phyloP scores from a whole-genome alignment of 192 early-diverging fungal genomes.

The Gigaspora rosea region DNA sequence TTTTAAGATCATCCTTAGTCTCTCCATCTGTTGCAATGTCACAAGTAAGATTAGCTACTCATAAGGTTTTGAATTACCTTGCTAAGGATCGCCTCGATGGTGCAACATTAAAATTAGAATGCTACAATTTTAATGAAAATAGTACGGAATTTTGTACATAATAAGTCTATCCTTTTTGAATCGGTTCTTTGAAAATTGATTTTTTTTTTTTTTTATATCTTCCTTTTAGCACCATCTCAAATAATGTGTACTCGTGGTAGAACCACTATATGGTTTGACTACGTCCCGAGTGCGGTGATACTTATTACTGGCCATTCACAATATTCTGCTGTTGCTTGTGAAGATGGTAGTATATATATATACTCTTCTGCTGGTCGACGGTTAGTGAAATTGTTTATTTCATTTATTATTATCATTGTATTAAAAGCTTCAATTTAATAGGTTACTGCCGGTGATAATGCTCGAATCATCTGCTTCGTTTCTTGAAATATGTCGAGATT shows the following conservation, averaged over 20 bases:
- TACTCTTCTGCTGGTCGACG: slow-evolving; percentile 71
- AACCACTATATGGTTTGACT: slow-evolving; percentile 59
- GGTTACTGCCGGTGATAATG: slow-evolving; percentile 67
- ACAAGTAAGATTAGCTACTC: slow-evolving; percentile 49
- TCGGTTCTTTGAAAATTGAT: slow-evolving; percentile 36
- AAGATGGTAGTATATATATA: slow-evolving; percentile 65
- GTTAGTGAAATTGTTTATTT: slow-evolving; percentile 38
- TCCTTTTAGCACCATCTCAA: slow-evolving; percentile 20
- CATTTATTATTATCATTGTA: not conserved
- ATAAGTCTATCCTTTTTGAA: slow-evolving; percentile 4
- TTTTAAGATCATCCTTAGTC: slow-evolving; percentile 39
- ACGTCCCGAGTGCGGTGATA: slow-evolving; percentile 58
- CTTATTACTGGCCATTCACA: slow-evolving; percentile 58
- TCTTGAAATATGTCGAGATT: slow-evolving; percentile 57
- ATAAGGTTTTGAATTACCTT: slow-evolving; percentile 39
- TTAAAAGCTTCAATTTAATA: slow-evolving; percentile 31
- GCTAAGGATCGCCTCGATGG: not conserved
- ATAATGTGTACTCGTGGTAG: slow-evolving; percentile 54
- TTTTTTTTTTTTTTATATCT: slow-evolving; percentile 14
- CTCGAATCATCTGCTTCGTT: slow-evolving; percentile 65
- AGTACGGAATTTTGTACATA: not conserved
- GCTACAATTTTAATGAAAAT: slow-evolving; percentile 37
- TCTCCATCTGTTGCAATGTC: slow-evolving; percentile 47
- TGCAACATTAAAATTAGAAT: slow-evolving; percentile 35
- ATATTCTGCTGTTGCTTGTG: slow-evolving; percentile 64